Evolutionary conservation across 805 yeast genomes (phyloP), one percentile per base, ranked within the genome.

Genomic region (Teunomyces atbi): DNA sequence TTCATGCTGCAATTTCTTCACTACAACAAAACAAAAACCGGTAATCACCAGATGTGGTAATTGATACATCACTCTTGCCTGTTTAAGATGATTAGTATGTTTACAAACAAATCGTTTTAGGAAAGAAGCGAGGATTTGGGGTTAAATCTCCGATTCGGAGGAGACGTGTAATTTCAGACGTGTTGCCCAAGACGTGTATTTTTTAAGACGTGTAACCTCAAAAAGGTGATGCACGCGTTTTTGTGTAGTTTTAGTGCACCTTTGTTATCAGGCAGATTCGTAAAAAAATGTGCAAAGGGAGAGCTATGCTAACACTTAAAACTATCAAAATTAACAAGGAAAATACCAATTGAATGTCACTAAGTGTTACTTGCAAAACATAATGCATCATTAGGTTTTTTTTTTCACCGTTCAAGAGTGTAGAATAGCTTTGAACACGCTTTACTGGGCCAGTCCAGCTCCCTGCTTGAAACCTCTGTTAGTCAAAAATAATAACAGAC

Each of bases 151-250:
- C 39, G 39, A 36, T n/a, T 21, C 39, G 39, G 39, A 34, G 21
- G 21, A 21, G 39, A 19, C 39, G 39, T 20, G 39, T 36, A 21
- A 20, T 12, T 8, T 8, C 39, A 36, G 39, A 36, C 39, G 39
- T 36, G 39, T 36, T 21, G 39, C 39, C 27, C 5, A 6, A 21
- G 39, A 36, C 39, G 39, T 36, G 39, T 35, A 35, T 20, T 35
- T 35, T 35, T 35, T 20, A 20, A 36, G 39, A 36, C 39, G 39
- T 36, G 39, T 36, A n/a, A 13, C 39, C 11, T n/a, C 13, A 12
- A 15, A 12, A 21, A n/a, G 23, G 38, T 19, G 36, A n/a, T 20
- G 23, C 3, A 21, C 39, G 39, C 39, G 39, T 36, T 7, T 30
- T 36, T 36, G 28, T 36, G 23, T n/a, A 36, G 11, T 30, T 36